A percentile compares a stretch with the other conserved stretches of the same genome.
These are phyloP conservation scores for Solanum ossicruentum DNA, from an alignment of 257 asterid species.

Conservation along the genomic window DNA sequence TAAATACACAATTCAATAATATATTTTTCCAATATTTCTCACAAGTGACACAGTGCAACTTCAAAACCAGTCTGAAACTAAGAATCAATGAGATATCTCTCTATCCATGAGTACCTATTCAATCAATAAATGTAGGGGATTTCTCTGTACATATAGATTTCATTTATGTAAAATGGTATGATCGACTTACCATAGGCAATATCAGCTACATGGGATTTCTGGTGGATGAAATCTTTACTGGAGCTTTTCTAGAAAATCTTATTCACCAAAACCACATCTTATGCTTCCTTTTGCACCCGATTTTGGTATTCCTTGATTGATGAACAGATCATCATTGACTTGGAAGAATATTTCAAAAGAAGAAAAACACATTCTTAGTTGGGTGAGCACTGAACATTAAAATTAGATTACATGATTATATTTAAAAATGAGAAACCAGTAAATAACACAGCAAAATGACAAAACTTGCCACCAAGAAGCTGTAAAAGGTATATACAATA, in stretches of 20 bases:
- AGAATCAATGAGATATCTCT: not conserved
- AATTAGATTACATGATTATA: not conserved
- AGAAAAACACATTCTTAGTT: not conserved
- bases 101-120: not conserved
- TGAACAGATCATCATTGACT: not conserved
- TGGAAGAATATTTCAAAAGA: not conserved
- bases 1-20: no score
- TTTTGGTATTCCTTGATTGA: not conserved
- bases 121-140: not conserved
- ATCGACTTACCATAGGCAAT: not conserved
- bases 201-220: not conserved
- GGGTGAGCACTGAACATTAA: not conserved
- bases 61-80: not conserved
- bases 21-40: no score
- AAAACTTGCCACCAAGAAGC: not conserved
- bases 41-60: not conserved
- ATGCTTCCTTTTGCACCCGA: not conserved
- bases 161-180: not conserved
- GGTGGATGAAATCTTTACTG: not conserved
- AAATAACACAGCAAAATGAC: not conserved
- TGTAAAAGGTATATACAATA: not conserved
- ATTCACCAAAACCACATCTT: not conserved
- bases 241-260: not conserved
- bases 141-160: not conserved
- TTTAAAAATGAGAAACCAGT: not conserved